Conservation (phyloP, 2,329 filamentous ascomycete genomes). For the Shiraia bambusicola region DNA sequence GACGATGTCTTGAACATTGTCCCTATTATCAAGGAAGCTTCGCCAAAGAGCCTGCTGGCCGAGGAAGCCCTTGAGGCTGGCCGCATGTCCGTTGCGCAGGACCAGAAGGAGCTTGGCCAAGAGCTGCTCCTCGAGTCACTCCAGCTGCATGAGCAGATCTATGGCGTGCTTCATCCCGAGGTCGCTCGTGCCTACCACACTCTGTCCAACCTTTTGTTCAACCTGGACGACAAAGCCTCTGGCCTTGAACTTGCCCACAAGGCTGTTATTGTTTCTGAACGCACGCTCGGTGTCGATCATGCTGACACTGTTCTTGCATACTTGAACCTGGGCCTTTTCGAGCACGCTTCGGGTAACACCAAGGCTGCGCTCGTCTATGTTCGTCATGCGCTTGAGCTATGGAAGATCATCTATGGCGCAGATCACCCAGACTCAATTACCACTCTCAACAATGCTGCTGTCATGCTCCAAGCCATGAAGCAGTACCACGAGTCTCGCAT, state of each 20-base stretch:
- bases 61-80: conserved; percentile 96
- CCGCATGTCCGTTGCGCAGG: conserved; percentile 91
- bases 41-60: conserved; percentile 83
- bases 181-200: conserved; percentile 94
- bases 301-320: conserved; percentile 93
- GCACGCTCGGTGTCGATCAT: conserved; percentile 90
- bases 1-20: conserved; percentile 91
- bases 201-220: conserved; percentile 92
- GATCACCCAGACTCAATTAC: conserved; percentile 97
- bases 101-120: conserved; percentile 92
- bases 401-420: conserved; percentile 94
- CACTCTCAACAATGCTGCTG: conserved; percentile 96
- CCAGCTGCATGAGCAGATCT: conserved; percentile 96
- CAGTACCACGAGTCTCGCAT: conserved; percentile 90
- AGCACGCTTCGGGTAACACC: conserved; percentile 90
- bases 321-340: conserved; percentile 90
- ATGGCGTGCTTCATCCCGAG: conserved; percentile 94
- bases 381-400: conserved; percentile 88
- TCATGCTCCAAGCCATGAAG: conserved; percentile 97
- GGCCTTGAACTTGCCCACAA: conserved; percentile 95
- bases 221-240: conserved; percentile 95
- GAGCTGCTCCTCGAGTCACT: conserved; percentile 94
- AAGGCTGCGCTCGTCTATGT: conserved; percentile 84
- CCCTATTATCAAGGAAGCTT: conserved; percentile 92
- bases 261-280: conserved; percentile 92